Evolutionary conservation across 1,284 basidiomycete genomes (phyloP).

Genomic region (Peniophora sp.): DNA sequence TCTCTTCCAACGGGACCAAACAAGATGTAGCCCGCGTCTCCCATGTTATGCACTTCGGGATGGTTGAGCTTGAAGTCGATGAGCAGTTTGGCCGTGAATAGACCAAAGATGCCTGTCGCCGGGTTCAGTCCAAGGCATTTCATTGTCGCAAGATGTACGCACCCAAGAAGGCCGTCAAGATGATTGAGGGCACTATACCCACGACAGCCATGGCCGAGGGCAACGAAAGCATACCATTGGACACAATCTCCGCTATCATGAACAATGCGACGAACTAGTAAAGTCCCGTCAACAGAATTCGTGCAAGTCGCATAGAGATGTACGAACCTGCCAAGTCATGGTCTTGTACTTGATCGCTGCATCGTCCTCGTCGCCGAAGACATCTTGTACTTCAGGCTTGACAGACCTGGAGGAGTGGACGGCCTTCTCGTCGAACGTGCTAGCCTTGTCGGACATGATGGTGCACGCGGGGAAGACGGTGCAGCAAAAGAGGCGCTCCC

Average conservation of each 20-base stretch:
- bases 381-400: constrained; percentile 12
- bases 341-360: constrained; percentile 37
- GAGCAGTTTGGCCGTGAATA: constrained; percentile 45
- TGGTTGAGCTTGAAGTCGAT: constrained; percentile 53
- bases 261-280: constrained; percentile 37
- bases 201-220: constrained; percentile 47
- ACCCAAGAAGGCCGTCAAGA: background rate
- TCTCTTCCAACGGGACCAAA: constrained; percentile 44
- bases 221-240: constrained; percentile 50
- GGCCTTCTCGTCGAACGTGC: too few relatives aligned
- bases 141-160: too few relatives aligned
- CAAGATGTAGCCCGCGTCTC: constrained; percentile 46
- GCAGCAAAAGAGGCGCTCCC: too few relatives aligned
- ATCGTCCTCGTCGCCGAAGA: constrained; percentile 25
- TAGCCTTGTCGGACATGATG: too few relatives aligned
- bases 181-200: constrained; percentile 22
- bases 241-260: constrained; percentile 55
- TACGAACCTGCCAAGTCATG: constrained; percentile 41
- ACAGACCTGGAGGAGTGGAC: too few relatives aligned
- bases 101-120: constrained; percentile 33
- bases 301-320: background rate
- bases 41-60: constrained; percentile 49
- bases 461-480: too few relatives aligned
- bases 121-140: too few relatives aligned
- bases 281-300: background rate